Conservation (phyloP, 2,329 filamentous ascomycete genomes). For the Calycina herbarum region DNA sequence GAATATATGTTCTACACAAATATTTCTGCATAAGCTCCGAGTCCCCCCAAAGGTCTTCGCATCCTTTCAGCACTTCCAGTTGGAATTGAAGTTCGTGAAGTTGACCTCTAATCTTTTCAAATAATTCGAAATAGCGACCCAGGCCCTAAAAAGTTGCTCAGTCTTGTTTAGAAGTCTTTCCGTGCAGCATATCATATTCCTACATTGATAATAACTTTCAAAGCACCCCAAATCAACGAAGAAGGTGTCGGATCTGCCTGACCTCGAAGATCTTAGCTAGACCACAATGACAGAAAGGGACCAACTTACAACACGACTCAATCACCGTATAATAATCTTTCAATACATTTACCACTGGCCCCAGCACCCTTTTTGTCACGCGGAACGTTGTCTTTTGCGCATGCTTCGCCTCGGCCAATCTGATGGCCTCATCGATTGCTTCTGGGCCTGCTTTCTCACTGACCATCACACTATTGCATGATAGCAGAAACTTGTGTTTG, state of each 20-base stretch:
- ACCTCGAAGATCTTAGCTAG: too few species aligned
- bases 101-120: slow-evolving; percentile 5
- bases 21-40: neutral
- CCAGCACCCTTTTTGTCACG: neutral
- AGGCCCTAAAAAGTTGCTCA: too few species aligned
- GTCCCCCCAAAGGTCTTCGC: slow-evolving; percentile 4
- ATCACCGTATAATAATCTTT: slow-evolving; percentile 4
- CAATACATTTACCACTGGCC: neutral
- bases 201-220: too few species aligned
- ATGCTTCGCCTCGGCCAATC: neutral
- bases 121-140: slow-evolving; percentile 1
- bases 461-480: slow-evolving; percentile 2
- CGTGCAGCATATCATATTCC: too few species aligned
- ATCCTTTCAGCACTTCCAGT: neutral
- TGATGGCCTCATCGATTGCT: slow-evolving; percentile 3
- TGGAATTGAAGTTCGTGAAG: slow-evolving; percentile 1
- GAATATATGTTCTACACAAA: too few species aligned
- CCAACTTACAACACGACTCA: too few species aligned
- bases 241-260: too few species aligned
- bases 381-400: slow-evolving; percentile 4
- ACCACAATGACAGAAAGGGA: too few species aligned
- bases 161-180: too few species aligned
- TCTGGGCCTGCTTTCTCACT: slow-evolving; percentile 3
- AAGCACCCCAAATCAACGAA: too few species aligned
- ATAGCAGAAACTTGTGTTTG: neutral